Base-by-base conservation (phyloP, 495 filamentous ascomycete genomes). In the Penicillium cinerascens region DNA sequence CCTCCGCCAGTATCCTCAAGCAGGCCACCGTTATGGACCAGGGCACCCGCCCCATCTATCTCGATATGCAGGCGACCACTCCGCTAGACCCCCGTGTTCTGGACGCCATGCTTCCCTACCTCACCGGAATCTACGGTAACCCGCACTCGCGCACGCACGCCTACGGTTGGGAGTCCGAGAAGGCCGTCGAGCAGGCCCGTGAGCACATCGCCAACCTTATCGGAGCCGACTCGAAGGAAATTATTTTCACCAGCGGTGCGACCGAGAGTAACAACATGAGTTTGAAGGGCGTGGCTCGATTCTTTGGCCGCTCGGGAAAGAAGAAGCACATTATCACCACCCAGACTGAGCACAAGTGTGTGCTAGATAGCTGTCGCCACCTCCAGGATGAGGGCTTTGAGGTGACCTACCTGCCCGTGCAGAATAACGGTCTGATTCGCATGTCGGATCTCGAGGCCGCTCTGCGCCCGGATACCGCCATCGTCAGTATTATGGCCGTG, bases 201-300 rank as follows among this genome's bases (percentile, higher is more conserved):
- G 80, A 83, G 57, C 78, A 97, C 61, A 79, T 97, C 52, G 93
- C 93, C 7, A 79, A 79, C 18, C 76, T 98, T 37, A 91, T 98
- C 51, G 93, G 95, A 25, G 95, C 93, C 13, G 89, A 98, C 64
- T 78, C 93, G 6, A 98, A 97, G 71, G 93, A 98, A 62, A 97
- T 98, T 54, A 93, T 98, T 64, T 97, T 97, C 72, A 98, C 93
- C 6, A 96, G 91, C 57, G 93, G 93, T 49, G 93, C 93, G 17
- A 98, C 93, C 0, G 93, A 98, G 77, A 96, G 91, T 66, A 98
- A 98, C 75, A 98, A 98, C 63, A 98, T 98, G 93, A 95, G 88
- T 65, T 87, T 97, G 77, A 98, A 98, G 73, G 93, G 93, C 48
- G 93, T 98, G 21, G 92, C 93, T 9, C 77, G 92, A 22, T 98